Base-by-base conservation (phyloP, 73 alveolate genomes). In the Blepharisma stoltei region DNA sequence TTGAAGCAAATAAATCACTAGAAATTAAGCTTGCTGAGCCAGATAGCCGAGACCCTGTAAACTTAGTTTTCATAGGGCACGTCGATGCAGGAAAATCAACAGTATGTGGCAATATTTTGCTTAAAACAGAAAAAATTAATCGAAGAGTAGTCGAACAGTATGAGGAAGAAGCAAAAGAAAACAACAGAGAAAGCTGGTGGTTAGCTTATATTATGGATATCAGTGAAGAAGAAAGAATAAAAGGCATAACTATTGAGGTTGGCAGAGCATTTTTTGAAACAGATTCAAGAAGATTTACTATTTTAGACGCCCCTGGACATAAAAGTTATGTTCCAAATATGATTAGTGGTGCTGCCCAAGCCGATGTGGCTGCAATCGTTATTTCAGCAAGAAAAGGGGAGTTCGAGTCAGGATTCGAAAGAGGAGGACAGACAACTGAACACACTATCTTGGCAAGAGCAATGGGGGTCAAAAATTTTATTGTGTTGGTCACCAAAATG, bases 261-360 rank as follows among this genome's bases (percentile, higher is more conserved):
- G 99, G 99, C 73, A 94, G 97, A 87, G 99, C 99, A 6, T 81
- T 88, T 78, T 89, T 98, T 77, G 97, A 91, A 43, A 97, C 99
- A 23, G 81, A 88, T 7, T 87, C 86, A 78, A 92, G 41, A 44
- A 43, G 27, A 18, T 7, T 69, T 3, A 18, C 54, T 69, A 23
- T 69, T 25, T 44, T 69, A 77, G 99, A 98, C 86, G 99, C 99
- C 25, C 99, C 99, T 6, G 99, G 99, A 7, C 99, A 98, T 90
- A 90, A 96, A 86, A 97, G 97, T 81, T 98, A 93, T 76, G 99
- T 98, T 54, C 99, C 99, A 14, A 97, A 97, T 78, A 93, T 96
- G 98, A 93, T 97, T 78, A 89, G 89, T 80, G 99, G 99, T 37
- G 99, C 99, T 1, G 95, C 99, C 20, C 95, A 96, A 82, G 99